Evolutionary conservation across 176 grass and related monocot species (phyloP).

Genomic region (Saccharum spontaneum): DNA sequence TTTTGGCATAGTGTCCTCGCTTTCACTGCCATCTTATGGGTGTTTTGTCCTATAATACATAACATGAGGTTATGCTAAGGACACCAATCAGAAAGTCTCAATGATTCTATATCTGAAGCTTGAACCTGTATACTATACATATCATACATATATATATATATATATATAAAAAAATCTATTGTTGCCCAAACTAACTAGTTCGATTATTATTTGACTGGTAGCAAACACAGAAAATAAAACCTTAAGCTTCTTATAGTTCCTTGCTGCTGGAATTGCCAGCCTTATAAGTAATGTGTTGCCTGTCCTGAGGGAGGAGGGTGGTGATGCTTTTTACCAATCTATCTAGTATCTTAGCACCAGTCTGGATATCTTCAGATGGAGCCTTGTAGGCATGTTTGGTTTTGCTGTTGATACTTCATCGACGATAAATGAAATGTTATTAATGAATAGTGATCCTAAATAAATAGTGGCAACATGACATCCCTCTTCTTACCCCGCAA

Average conservation of each 20-base stretch:
- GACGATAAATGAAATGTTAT: neutral
- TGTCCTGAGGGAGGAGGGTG: neutral
- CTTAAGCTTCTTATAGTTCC: slow-evolving; percentile 19
- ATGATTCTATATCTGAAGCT: slow-evolving; percentile 14
- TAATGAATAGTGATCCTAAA: slow-evolving; percentile 1
- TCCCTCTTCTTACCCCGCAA: neutral
- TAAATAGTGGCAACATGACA: neutral
- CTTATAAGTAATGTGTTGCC: slow-evolving; percentile 20
- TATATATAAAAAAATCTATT: neutral
- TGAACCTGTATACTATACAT: slow-evolving; percentile 12
- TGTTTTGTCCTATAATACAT: slow-evolving; percentile 7
- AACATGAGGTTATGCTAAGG: slow-evolving; percentile 30
- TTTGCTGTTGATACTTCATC: slow-evolving; percentile 4
- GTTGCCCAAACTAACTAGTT: slow-evolving; percentile 10
- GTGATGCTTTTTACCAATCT: slow-evolving; percentile 21
- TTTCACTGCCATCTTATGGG: slow-evolving; percentile 26
- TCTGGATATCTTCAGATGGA: slow-evolving; percentile 6
- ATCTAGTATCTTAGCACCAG: neutral
- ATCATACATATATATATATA: neutral
- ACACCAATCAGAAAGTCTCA: slow-evolving; percentile 13
- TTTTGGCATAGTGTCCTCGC: slow-evolving; percentile 4
- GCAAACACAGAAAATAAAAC: slow-evolving; percentile 3
- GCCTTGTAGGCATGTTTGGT: neutral
- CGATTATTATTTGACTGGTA: neutral
- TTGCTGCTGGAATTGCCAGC: slow-evolving; percentile 1